A percentile compares a stretch with the other conserved stretches of the same genome.
Conservation (phyloP, 192 early-diverging fungal genomes). For the Linnemannia elongata region DNA sequence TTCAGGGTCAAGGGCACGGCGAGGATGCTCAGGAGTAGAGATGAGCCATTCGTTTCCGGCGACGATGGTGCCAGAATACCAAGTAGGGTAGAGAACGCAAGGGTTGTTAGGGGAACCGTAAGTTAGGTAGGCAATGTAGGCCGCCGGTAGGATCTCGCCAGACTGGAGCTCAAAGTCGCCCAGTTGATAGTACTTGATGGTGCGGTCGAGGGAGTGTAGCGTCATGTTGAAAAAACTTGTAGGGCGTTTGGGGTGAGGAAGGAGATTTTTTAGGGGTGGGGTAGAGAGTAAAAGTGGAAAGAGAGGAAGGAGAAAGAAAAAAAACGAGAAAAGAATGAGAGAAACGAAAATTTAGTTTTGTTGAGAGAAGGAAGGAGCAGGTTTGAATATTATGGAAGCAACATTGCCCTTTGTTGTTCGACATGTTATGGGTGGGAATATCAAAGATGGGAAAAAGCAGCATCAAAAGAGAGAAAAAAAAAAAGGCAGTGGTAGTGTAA, state of each 20-base stretch:
- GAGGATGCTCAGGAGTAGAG: constrained; percentile 2
- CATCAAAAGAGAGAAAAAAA: too few species aligned
- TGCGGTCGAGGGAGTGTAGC: neutral
- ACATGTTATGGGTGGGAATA: too few species aligned
- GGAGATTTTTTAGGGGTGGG: neutral
- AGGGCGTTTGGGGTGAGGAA: neutral
- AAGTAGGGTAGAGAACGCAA: too few species aligned
- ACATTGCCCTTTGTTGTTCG: too few species aligned
- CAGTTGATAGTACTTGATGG: neutral
- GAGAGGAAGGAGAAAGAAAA: neutral
- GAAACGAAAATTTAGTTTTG: neutral
- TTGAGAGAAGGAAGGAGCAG: neutral
- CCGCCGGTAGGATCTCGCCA: too few species aligned
- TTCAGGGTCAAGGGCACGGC: constrained; percentile 28
- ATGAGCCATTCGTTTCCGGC: too few species aligned
- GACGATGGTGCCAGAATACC: too few species aligned
- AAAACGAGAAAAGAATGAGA: neutral
- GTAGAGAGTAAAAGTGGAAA: neutral
- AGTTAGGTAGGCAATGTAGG: too few species aligned
- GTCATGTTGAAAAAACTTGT: constrained; percentile 3
- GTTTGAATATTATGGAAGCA: neutral
- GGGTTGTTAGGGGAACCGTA: too few species aligned
- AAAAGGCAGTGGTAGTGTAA: too few species aligned
- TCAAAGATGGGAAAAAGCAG: too few species aligned
- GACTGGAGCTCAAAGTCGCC: too few species aligned